Percentiles rank a stretch among this genome's conserved stretches.
These are phyloP conservation scores for Rhizomucor pusillus DNA, from an alignment of 371 early-diverging fungal species.

Conservation along the genomic window DNA sequence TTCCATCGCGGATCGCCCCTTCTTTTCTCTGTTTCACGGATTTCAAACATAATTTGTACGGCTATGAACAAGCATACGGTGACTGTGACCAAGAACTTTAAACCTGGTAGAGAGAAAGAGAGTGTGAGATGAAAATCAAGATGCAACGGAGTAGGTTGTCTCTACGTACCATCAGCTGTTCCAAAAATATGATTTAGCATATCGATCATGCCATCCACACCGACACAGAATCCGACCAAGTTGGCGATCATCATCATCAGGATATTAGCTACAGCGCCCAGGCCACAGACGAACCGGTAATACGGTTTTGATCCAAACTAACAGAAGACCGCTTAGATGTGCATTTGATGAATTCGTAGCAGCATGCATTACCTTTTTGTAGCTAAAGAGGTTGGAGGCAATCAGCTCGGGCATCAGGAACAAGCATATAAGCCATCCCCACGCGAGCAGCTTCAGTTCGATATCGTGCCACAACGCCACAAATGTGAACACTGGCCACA, in stretches of 20 bases:
- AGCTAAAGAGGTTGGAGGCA: constrained; percentile 57
- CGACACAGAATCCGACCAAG: constrained; percentile 91
- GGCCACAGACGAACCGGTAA: constrained; percentile 79
- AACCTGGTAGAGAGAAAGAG: constrained; percentile 37
- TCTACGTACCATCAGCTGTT: constrained; percentile 39
- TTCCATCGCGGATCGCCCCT: constrained; percentile 44
- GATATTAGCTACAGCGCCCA: constrained; percentile 87
- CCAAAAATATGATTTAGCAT: constrained; percentile 55
- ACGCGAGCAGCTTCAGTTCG: constrained; percentile 74
- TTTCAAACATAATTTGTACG: constrained; percentile 85
- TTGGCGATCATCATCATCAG: constrained; percentile 93
- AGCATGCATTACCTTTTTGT: constrained; percentile 39
- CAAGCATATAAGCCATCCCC: constrained; percentile 92
- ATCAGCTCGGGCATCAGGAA: constrained; percentile 86
- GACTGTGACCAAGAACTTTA: constrained; percentile 48
- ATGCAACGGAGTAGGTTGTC: neutral
- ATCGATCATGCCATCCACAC: constrained; percentile 76
- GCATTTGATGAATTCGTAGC: neutral
- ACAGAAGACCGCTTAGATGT: neutral
- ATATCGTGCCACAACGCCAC: constrained; percentile 97
- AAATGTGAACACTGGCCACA: constrained; percentile 87
- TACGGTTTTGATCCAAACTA: constrained; percentile 64
- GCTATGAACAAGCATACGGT: constrained; percentile 62
- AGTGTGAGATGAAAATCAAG: neutral
- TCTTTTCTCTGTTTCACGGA: constrained; percentile 69